A percentile compares a stretch with the other conserved stretches of the same genome.
phyloP scores from a whole-genome alignment of 495 filamentous ascomycete genomes.

The Penicillium arizonense region DNA sequence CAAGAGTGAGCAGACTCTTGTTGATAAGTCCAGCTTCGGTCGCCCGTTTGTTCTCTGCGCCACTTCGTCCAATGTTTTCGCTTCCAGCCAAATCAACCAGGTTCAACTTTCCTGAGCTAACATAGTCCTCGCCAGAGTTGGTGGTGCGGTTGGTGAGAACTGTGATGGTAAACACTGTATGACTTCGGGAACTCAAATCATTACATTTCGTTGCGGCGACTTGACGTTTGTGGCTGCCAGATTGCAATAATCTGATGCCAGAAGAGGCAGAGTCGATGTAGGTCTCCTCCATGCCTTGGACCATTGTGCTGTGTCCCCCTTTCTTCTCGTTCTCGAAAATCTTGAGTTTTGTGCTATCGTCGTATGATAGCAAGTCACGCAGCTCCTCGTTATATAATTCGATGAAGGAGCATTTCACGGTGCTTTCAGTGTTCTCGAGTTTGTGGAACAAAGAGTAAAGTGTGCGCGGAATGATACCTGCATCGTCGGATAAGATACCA shows the following conservation, averaged over 20 bases:
- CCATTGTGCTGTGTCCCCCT: slow-evolving; percentile 72
- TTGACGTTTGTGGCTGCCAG: slow-evolving; percentile 88
- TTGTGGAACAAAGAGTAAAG: slow-evolving; percentile 83
- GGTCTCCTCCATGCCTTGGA: slow-evolving; percentile 96
- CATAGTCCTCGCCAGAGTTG: slow-evolving; percentile 83
- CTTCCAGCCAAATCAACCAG: slow-evolving; percentile 94
- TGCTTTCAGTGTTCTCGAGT: slow-evolving; percentile 81
- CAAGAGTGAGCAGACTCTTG: slow-evolving; percentile 92
- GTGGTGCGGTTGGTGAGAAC: slow-evolving; percentile 77
- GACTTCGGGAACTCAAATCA: slow-evolving; percentile 91
- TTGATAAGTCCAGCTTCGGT: slow-evolving; percentile 96
- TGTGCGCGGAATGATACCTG: slow-evolving; percentile 90
- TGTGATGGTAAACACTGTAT: slow-evolving; percentile 95
- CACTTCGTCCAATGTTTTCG: slow-evolving; percentile 95
- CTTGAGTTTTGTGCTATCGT: slow-evolving; percentile 84
- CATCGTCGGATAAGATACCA: slow-evolving; percentile 82
- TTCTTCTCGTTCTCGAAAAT: slow-evolving; percentile 93
- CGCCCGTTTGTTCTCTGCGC: slow-evolving; percentile 95
- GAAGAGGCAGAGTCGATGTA: slow-evolving; percentile 82
- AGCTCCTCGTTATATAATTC: slow-evolving; percentile 98
- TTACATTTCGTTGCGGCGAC: slow-evolving; percentile 98
- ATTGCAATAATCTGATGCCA: slow-evolving; percentile 84
- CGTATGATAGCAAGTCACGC: slow-evolving; percentile 77
- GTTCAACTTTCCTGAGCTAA: slow-evolving; percentile 94
- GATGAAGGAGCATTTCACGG: slow-evolving; percentile 97